A percentile compares a stretch with the other conserved stretches of the same genome.
Evolutionary conservation across 1,139 yeast species (phyloP).

Genomic region (Suhomyces atakaporum): DNA sequence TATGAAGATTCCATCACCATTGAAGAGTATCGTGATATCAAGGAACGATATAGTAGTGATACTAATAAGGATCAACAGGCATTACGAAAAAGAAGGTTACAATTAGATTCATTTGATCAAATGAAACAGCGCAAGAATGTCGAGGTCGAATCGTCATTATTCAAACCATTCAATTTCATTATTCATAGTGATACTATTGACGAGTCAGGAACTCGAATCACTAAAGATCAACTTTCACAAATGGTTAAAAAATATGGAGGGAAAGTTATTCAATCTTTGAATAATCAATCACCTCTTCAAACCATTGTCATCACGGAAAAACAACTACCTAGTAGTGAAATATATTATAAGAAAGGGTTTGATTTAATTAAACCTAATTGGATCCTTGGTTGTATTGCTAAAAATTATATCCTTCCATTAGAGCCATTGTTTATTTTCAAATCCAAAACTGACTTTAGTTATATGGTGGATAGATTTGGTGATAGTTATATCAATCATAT

Average conservation of each 20-base stretch:
- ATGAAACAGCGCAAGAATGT: conserved; percentile 10
- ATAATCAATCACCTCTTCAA: conserved; percentile 6
- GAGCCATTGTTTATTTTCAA: conserved; percentile 61
- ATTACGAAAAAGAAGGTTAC: conserved; percentile 21
- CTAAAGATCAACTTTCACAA: conserved; percentile 36
- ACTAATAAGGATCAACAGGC: conserved; percentile 32
- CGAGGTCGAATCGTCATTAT: conserved; percentile 24
- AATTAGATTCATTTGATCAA: conserved; percentile 15
- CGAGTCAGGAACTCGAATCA: conserved; percentile 27
- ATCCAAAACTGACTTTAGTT: conserved; percentile 16
- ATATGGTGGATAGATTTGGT: conserved; percentile 51
- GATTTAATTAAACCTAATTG: conserved; percentile 70
- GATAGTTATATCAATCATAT: conserved; percentile 49
- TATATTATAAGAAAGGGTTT: conserved; percentile 46
- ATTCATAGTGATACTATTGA: conserved; percentile 46
- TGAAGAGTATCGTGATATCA: conserved; percentile 50
- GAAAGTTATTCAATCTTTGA: conserved; percentile 20
- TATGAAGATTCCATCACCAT: conserved; percentile 55
- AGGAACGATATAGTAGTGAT: conserved; percentile 28
- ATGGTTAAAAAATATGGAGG: conserved; percentile 58
- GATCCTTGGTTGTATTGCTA: conserved; percentile 65
- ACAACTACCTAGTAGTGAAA: conserved; percentile 25
- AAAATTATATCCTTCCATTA: conserved; percentile 45
- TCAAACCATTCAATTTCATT: conserved; percentile 30
- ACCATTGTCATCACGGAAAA: conserved; percentile 21